phyloP scores from a whole-genome alignment of 1,284 basidiomycete species.

The Anthracocystis panici-leucophaei region DNA sequence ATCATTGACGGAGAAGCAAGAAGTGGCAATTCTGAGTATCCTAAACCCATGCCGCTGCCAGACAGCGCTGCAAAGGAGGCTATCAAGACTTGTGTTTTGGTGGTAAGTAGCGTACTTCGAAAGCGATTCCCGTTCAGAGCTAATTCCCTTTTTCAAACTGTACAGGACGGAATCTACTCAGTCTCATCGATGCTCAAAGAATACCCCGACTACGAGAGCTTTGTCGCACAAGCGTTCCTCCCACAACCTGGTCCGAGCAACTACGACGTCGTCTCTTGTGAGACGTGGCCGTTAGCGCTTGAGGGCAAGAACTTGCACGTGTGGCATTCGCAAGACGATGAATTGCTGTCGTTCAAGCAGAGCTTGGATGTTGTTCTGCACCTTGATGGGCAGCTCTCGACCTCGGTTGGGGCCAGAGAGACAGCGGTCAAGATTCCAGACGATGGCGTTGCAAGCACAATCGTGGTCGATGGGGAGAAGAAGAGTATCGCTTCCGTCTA shows the following conservation, averaged over 20 bases:
- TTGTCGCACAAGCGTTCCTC: slow-evolving; percentile 48
- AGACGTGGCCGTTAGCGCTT: slow-evolving; percentile 32
- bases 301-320: slow-evolving; percentile 32
- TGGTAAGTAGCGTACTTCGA: slow-evolving; percentile 24
- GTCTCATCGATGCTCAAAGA: slow-evolving; percentile 31
- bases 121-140: neutral
- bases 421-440: slow-evolving; percentile 19
- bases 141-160: neutral
- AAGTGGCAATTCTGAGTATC: slow-evolving; percentile 2
- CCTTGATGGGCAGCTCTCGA: slow-evolving; percentile 16
- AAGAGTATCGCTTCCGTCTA: slow-evolving; percentile 24
- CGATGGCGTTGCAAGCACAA: slow-evolving; percentile 27
- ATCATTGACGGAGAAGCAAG: slow-evolving; percentile 13
- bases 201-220: slow-evolving; percentile 44
- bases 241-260: slow-evolving; percentile 31
- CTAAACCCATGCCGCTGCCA: slow-evolving; percentile 22
- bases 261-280: slow-evolving; percentile 35
- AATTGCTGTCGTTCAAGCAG: slow-evolving; percentile 44
- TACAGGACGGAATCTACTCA: slow-evolving; percentile 44
- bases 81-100: slow-evolving; percentile 41
- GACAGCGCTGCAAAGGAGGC: neutral
- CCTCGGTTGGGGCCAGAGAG: neutral
- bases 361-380: slow-evolving; percentile 33
- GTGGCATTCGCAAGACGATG: slow-evolving; percentile 45
- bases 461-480: slow-evolving; percentile 25